Percentiles rank a stretch among this genome's conserved stretches.
These are phyloP conservation scores for Edaphochlamys debaryana DNA, from an alignment of 139 green algal species.

Conservation along the genomic window DNA sequence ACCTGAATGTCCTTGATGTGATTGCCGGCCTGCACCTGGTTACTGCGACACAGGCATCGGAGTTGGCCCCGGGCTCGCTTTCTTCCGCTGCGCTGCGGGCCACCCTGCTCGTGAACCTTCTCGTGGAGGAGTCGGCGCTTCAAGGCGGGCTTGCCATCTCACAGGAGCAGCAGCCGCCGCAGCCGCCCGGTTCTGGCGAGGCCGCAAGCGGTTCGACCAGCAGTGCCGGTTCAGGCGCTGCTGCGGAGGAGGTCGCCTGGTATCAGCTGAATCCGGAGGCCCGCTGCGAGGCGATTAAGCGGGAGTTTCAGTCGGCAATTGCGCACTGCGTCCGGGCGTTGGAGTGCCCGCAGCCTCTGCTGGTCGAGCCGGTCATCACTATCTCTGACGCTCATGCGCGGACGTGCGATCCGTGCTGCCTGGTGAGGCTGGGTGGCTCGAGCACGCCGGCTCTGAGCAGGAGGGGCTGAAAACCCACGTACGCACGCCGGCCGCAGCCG, in stretches of 20 bases:
- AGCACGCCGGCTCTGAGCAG: no score
- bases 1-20: no score
- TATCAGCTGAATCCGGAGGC: conserved; percentile 26
- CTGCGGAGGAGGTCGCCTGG: background rate
- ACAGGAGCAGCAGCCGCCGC: conserved; percentile 24
- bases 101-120: conserved; percentile 69
- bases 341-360: conserved; percentile 40
- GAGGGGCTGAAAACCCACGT: no score
- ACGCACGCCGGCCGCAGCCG: no score
- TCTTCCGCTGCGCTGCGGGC: conserved; percentile 62
- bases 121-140: conserved; percentile 65
- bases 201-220: background rate
- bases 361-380: conserved; percentile 68
- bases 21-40: background rate
- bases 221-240: background rate
- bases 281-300: conserved; percentile 49
- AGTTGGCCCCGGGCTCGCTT: conserved; percentile 61
- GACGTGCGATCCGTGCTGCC: conserved; percentile 63
- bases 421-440: no score
- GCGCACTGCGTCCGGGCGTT: conserved; percentile 57
- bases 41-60: conserved; percentile 50
- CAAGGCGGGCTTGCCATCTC: conserved; percentile 9
- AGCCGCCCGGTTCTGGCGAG: background rate
- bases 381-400: conserved; percentile 54
- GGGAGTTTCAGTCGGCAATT: conserved; percentile 58